Base-by-base conservation (phyloP, 768 basidiomycete species). In the Rickenella mellea region DNA sequence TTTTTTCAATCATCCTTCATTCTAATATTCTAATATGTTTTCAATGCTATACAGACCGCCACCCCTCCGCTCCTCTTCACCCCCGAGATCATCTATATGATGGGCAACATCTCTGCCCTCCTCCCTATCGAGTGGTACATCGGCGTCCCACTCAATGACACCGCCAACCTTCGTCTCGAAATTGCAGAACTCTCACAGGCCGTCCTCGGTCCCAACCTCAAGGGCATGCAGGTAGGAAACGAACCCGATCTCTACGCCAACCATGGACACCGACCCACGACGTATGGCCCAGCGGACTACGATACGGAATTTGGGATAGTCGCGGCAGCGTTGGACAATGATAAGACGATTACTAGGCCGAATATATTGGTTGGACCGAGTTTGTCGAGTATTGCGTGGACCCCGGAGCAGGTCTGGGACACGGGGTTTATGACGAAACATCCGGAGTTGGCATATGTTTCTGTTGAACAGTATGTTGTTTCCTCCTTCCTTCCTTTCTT, bases 341-440 rank as follows among this genome's bases (percentile, higher is more conserved):
- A 71, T 44, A 35, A 57, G 14, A 61, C 55, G 14, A 64, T 76
- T 43, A 39, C 58, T 0, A 63, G 63, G 19, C 61, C 61, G 29
- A 62, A 66, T 26, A 63, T 76, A 27, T 71, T 86, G 47, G 65
- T 83, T 43, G 81, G 74, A 0, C 83, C 82, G 1, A 79, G 71
- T 46, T 54, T 83, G n/a, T 73, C 77, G 19, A 71, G 68, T 29
- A 72, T 67, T 6, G 57, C 56, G 8, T 80, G 76, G 77, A 56
- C 55, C 6, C 74, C 71, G 0, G 67, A 78, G 47, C 53, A 67
- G 32, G 63, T 36, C 19, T 36, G 33, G 33, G 33, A 36, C 33
- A 22, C 24, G 19, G 33, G 33, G 3, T 76, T 2, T 75, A 70
- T 67, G 56, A 70, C 33, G 15, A 36, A 36, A 17, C 33, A 36